phyloP scores from a whole-genome alignment of 129 eudicot species.

The Lactuca saligna region DNA sequence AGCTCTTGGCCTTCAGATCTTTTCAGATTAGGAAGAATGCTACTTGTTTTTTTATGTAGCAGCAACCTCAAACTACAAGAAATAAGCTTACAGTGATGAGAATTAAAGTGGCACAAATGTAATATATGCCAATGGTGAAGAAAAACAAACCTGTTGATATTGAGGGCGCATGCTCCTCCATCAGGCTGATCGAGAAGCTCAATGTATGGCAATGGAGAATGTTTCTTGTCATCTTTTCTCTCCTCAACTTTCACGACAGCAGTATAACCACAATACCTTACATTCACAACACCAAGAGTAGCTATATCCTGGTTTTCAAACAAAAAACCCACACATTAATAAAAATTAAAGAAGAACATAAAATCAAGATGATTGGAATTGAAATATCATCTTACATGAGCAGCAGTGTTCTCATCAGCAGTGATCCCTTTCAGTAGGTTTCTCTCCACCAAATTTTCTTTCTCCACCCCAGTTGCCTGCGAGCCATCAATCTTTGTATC shows the following conservation, averaged over 20 bases:
- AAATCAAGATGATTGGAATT: not conserved
- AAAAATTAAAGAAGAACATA: not conserved
- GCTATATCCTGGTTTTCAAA: slow-evolving; percentile 72
- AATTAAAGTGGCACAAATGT: not conserved
- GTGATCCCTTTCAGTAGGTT: slow-evolving; percentile 97
- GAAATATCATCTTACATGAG: slow-evolving; percentile 69
- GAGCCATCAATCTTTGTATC: slow-evolving; percentile 96
- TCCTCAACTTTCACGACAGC: slow-evolving; percentile 87
- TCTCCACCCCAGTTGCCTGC: slow-evolving; percentile 72
- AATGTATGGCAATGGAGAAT: slow-evolving; percentile 48
- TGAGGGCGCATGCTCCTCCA: slow-evolving; percentile 98
- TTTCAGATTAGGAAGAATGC: slow-evolving; percentile 32
- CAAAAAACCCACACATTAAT: not conserved
- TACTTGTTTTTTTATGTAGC: slow-evolving; percentile 68
- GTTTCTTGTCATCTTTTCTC: slow-evolving; percentile 42
- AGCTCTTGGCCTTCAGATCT: slow-evolving; percentile 48
- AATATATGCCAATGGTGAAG: slow-evolving; percentile 3
- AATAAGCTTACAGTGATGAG: slow-evolving; percentile 30
- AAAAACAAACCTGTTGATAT: slow-evolving; percentile 87
- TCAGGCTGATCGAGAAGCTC: slow-evolving; percentile 89
- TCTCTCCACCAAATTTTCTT: slow-evolving; percentile 64
- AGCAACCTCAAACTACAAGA: slow-evolving; percentile 82
- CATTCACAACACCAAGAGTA: slow-evolving; percentile 81
- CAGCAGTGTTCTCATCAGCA: slow-evolving; percentile 99
- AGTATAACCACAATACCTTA: slow-evolving; percentile 86